phyloP scores from a whole-genome alignment of 371 early-diverging fungal species.

The Mucor plumbeus region DNA sequence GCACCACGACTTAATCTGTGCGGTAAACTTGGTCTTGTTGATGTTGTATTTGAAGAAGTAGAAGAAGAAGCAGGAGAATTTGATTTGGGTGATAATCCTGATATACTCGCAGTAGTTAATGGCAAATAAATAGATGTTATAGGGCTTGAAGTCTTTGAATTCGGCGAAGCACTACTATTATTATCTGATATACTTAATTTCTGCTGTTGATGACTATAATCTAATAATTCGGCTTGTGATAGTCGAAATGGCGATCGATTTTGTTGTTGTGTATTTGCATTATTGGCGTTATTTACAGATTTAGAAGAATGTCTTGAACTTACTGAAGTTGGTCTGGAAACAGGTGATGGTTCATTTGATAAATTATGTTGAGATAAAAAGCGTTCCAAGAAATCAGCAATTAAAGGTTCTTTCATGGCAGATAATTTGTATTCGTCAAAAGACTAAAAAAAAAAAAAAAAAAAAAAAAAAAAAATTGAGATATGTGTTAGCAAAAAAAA shows the following conservation, averaged over 20 bases:
- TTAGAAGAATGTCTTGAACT: constrained; percentile 28
- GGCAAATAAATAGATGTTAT: background rate
- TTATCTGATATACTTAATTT: background rate
- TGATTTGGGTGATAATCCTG: background rate
- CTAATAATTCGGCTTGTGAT: constrained; percentile 45
- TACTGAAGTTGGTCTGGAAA: constrained; percentile 14
- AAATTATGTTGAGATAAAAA: constrained; percentile 63
- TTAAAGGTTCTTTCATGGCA: constrained; percentile 84
- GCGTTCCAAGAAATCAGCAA: constrained; percentile 80
- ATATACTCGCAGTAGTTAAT: background rate
- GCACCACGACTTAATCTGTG: constrained; percentile 29
- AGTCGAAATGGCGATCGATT: constrained; percentile 12
- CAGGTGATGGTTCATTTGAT: constrained; percentile 20
- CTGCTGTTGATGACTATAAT: constrained; percentile 28
- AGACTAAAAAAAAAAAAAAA: constrained; percentile 48
- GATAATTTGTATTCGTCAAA: constrained; percentile 82
- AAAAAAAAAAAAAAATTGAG: too few species aligned
- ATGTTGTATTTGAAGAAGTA: background rate
- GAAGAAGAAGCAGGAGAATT: background rate
- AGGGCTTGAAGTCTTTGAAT: background rate
- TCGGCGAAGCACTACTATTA: background rate
- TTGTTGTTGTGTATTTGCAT: constrained; percentile 6
- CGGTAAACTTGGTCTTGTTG: constrained; percentile 10
- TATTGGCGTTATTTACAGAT: background rate
- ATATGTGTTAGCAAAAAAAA: too few species aligned